phyloP scores from a whole-genome alignment of 2,329 filamentous ascomycete genomes.

The Aspergillus tamarii region DNA sequence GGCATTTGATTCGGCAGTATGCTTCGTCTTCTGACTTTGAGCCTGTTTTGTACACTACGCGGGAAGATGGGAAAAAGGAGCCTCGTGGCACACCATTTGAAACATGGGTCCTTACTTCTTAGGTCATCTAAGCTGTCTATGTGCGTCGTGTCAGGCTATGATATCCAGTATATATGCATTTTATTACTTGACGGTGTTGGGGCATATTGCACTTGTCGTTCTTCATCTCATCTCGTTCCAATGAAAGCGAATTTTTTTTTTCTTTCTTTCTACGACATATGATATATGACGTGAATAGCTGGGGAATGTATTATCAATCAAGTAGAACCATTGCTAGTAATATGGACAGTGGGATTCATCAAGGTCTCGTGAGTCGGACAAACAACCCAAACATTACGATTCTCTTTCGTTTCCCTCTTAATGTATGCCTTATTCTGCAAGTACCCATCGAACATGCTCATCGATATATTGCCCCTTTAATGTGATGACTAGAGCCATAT shows the following conservation, averaged over 20 bases:
- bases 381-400: neutral
- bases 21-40: conserved; percentile 45
- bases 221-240: neutral
- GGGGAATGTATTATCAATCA: neutral
- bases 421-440: neutral
- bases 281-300: neutral
- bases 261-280: neutral
- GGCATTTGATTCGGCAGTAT: conserved; percentile 48
- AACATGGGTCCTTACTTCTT: conserved; percentile 39
- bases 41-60: conserved; percentile 37
- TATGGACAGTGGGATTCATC: neutral
- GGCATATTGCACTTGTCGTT: neutral
- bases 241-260: neutral
- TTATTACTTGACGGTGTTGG: neutral
- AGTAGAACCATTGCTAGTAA: neutral
- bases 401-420: neutral
- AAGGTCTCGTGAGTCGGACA: neutral
- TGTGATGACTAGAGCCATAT: neutral
- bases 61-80: conserved; percentile 32
- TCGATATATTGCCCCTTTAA: neutral
- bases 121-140: neutral
- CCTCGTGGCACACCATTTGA: conserved; percentile 45
- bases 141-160: neutral
- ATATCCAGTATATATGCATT: neutral
- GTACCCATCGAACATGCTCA: neutral